phyloP scores from a whole-genome alignment of 805 yeast genomes.

The Kodamaea laetipori region DNA sequence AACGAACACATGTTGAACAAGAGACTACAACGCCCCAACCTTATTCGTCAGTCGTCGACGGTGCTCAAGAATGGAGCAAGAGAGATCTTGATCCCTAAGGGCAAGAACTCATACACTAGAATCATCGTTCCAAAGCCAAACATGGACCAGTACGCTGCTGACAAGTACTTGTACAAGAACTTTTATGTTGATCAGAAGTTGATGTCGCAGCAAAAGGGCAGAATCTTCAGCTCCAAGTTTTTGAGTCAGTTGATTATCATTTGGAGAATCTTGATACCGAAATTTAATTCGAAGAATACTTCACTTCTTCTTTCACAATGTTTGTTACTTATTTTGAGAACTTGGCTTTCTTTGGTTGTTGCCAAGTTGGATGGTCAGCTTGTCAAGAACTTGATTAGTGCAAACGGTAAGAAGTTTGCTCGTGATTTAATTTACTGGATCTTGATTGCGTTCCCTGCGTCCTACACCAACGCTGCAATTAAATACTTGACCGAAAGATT shows the following conservation, averaged over 20 bases:
- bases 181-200: slow-evolving; percentile 37
- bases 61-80: slow-evolving; percentile 49
- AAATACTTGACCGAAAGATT: slow-evolving; percentile 75
- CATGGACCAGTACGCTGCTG: slow-evolving; percentile 55
- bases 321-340: slow-evolving; percentile 72
- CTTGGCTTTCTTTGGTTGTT: slow-evolving; percentile 82
- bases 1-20: slow-evolving; percentile 31
- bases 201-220: slow-evolving; percentile 29
- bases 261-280: slow-evolving; percentile 83
- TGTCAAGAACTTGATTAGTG: slow-evolving; percentile 83
- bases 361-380: slow-evolving; percentile 92
- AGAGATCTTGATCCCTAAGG: slow-evolving; percentile 51
- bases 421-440: slow-evolving; percentile 86
- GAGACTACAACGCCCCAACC: slow-evolving; percentile 33
- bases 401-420: slow-evolving; percentile 70
- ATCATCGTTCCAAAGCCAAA: slow-evolving; percentile 51
- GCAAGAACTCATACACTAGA: slow-evolving; percentile 36
- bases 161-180: slow-evolving; percentile 53
- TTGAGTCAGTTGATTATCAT: slow-evolving; percentile 72
- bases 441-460: slow-evolving; percentile 87
- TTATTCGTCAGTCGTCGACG: slow-evolving; percentile 45
- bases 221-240: slow-evolving; percentile 58
- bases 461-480: slow-evolving; percentile 88
- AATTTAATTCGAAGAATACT: slow-evolving; percentile 64
- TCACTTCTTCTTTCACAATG: slow-evolving; percentile 69